Evolutionary conservation across 192 early-diverging fungal genomes (phyloP), one percentile per base, ranked within the genome.

Genomic region (Gamsiella multidivaricata): DNA sequence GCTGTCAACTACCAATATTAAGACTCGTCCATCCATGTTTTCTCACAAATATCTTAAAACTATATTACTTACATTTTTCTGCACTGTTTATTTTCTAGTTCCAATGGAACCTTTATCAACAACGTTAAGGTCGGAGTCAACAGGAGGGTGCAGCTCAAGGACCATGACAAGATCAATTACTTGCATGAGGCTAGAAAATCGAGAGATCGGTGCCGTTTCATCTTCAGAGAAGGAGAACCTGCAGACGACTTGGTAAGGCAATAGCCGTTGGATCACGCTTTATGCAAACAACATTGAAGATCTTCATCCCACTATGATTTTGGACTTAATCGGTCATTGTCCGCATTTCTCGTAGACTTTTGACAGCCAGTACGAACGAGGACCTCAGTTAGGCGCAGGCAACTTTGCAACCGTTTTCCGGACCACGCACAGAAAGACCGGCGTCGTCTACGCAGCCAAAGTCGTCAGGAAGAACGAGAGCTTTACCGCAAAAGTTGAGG

Each of bases 81-180:
- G n/a, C n/a, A n/a, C n/a, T n/a, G n/a, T n/a, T n/a, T 23, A 22
- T 28, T 12, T 28, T 54, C 1, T 14, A 91, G 90, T 81, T 84
- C 89, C 15, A 91, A 94, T 57, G 92, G 92, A 22, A 94, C 90
- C 2, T 91, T 79, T 60, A 83, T 94, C 65, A 91, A 91, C 66
- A 86, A 84, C 17, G 56, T 56, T 28, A 84, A 84, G 37, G 69
- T 92, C n/a, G 74, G 68, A 4, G 79, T 83, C 23, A 84, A 84
- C 54, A 64, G 81, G 50, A 69, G 85, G 2, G 61, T 86, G 17
- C 81, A 86, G 65, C 83, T 94, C 41, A 67, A 71, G 15, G 64
- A 87, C 60, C 88, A 86, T 22, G 92, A 94, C 65, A 80, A 79
- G 52, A 87, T 93, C 54, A 84, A 91, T 57, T 81, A 91, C 54